These are phyloP conservation scores for Camellia granthamiana DNA, from an alignment of 148 eudicot species.

Conservation along the genomic window DNA sequence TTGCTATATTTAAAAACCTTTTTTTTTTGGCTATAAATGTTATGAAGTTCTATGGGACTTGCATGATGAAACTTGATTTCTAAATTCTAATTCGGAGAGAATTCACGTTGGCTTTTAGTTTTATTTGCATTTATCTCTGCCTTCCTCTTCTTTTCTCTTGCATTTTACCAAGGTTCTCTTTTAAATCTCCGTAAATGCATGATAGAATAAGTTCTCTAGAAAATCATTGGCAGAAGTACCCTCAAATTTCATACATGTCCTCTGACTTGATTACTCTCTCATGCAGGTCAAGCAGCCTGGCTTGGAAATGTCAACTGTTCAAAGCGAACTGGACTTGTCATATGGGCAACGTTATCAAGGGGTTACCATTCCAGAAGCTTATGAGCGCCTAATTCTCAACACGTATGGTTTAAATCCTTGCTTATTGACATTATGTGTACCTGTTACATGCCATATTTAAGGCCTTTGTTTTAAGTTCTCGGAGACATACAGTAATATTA, in stretches of 20 bases:
- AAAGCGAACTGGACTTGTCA: conserved; percentile 86
- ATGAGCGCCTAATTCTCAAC: conserved; percentile 90
- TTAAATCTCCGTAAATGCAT: neutral
- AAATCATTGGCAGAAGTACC: neutral
- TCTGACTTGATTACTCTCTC: neutral
- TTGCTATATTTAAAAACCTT: neutral
- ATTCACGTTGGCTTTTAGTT: neutral
- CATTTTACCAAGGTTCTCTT: conserved; percentile 7
- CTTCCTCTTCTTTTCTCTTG: neutral
- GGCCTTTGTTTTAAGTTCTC: neutral
- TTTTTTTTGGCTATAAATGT: neutral
- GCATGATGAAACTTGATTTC: neutral
- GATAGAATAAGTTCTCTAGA: neutral
- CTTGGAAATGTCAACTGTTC: conserved; percentile 69
- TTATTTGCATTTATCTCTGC: neutral
- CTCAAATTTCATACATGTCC: neutral
- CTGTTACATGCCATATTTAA: neutral
- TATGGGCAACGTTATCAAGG: conserved; percentile 80
- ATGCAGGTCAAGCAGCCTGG: conserved; percentile 88
- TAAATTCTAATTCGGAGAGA: neutral
- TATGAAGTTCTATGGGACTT: neutral
- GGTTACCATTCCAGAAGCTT: conserved; percentile 76
- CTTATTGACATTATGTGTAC: neutral
- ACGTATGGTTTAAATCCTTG: conserved; percentile 44
- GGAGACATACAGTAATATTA: neutral